Evolutionary conservation across 345 rosid species (phyloP).

Genomic region (Gossypium australe): DNA sequence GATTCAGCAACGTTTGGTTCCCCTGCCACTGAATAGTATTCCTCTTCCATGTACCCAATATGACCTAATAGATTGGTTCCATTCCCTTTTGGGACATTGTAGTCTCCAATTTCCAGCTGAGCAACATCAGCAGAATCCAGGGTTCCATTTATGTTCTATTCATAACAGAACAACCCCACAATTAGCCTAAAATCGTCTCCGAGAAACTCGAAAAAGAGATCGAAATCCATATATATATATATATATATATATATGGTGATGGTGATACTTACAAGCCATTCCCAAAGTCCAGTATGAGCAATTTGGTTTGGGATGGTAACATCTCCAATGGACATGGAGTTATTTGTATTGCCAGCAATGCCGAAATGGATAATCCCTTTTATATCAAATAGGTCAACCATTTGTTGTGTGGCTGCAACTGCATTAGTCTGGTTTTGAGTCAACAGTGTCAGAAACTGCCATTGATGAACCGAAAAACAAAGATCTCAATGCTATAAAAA

Average conservation of each 20-base stretch:
- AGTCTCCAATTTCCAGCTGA: constrained; percentile 28
- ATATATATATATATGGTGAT: neutral
- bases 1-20: constrained; percentile 21
- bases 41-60: constrained; percentile 28
- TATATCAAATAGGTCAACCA: constrained; percentile 38
- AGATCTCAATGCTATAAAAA: too few species aligned
- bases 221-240: neutral
- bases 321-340: constrained; percentile 57
- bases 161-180: neutral
- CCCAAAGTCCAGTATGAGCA: constrained; percentile 46
- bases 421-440: constrained; percentile 38
- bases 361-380: constrained; percentile 50
- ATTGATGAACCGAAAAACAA: too few species aligned
- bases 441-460: neutral
- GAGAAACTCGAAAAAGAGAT: neutral
- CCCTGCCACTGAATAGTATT: constrained; percentile 29
- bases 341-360: constrained; percentile 44
- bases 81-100: constrained; percentile 32
- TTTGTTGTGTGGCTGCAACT: constrained; percentile 53
- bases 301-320: constrained; percentile 46
- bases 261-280: constrained; percentile 36
- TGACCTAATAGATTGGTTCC: constrained; percentile 34
- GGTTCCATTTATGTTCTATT: constrained; percentile 31
- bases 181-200: neutral
- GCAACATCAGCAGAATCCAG: constrained; percentile 19